Evolutionary conservation across 2,329 filamentous ascomycete species (phyloP).

Genomic region (Capronia americana): DNA sequence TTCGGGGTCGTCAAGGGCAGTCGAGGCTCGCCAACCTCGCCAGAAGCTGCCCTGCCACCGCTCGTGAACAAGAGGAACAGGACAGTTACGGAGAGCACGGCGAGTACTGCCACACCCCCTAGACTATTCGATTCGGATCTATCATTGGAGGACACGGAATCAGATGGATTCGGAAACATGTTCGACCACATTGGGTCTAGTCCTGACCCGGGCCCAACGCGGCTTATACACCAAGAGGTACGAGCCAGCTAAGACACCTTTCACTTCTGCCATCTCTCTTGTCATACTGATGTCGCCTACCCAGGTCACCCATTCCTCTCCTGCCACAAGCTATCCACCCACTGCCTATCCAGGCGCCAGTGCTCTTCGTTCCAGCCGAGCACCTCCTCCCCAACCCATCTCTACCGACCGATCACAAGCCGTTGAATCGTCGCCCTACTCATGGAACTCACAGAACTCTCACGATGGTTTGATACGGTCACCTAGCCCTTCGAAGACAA

Average conservation of each 20-base stretch:
- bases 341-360: slow-evolving; percentile 26
- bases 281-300: slow-evolving; percentile 27
- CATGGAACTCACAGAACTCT: slow-evolving; percentile 60
- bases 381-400: slow-evolving; percentile 50
- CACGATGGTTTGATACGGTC: slow-evolving; percentile 57
- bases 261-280: slow-evolving; percentile 9
- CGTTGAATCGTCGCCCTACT: slow-evolving; percentile 58
- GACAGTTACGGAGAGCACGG: slow-evolving; percentile 56
- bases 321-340: slow-evolving; percentile 33
- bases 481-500: slow-evolving; percentile 45
- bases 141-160: slow-evolving; percentile 48
- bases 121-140: slow-evolving; percentile 56
- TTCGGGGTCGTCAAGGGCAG: slow-evolving; percentile 54
- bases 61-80: slow-evolving; percentile 48
- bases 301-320: slow-evolving; percentile 24
- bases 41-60: slow-evolving; percentile 33
- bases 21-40: slow-evolving; percentile 43
- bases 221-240: slow-evolving; percentile 40
- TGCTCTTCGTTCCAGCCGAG: slow-evolving; percentile 20
- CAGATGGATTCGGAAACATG: slow-evolving; percentile 58
- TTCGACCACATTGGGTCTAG: slow-evolving; percentile 55
- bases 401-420: slow-evolving; percentile 52
- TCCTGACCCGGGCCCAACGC: slow-evolving; percentile 31
- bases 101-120: slow-evolving; percentile 59
- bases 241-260: slow-evolving; percentile 22